Percentiles rank a stretch among this genome's conserved stretches.
These are phyloP conservation scores for Penicillium expansum DNA, from an alignment of 2,329 filamentous ascomycete species.

Conservation along the genomic window DNA sequence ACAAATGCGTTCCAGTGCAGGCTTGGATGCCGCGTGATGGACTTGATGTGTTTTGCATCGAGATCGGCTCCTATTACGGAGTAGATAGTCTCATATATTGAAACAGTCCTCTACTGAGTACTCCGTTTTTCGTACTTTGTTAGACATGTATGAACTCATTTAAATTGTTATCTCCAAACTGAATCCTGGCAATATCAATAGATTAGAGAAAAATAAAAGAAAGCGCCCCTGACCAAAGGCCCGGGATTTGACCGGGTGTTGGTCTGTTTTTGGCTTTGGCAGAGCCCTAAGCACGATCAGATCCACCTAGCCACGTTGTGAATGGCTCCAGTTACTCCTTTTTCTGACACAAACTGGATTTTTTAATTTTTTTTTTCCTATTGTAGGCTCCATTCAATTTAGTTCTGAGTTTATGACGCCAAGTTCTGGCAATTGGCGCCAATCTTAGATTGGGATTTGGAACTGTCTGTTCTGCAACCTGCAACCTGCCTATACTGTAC, in stretches of 20 bases:
- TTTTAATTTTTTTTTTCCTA: constrained; percentile 3
- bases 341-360: background rate
- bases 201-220: background rate
- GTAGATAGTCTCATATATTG: background rate
- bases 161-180: background rate
- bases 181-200: background rate
- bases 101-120: no score
- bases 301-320: constrained; percentile 29
- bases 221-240: constrained; percentile 1
- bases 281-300: constrained; percentile 28
- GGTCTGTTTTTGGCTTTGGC: constrained; percentile 15
- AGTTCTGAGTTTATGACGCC: constrained; percentile 6
- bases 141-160: no score
- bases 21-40: constrained; percentile 16
- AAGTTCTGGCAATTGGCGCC: constrained; percentile 12
- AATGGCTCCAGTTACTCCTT: constrained; percentile 23
- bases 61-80: background rate
- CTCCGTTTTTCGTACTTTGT: no score
- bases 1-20: constrained; percentile 18
- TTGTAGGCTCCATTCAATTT: background rate
- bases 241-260: constrained; percentile 6
- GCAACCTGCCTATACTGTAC: background rate
- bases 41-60: constrained; percentile 16
- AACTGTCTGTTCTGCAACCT: background rate
- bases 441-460: background rate